Conservation (phyloP, 495 filamentous ascomycete species). For the Aspergillus sparsus region DNA sequence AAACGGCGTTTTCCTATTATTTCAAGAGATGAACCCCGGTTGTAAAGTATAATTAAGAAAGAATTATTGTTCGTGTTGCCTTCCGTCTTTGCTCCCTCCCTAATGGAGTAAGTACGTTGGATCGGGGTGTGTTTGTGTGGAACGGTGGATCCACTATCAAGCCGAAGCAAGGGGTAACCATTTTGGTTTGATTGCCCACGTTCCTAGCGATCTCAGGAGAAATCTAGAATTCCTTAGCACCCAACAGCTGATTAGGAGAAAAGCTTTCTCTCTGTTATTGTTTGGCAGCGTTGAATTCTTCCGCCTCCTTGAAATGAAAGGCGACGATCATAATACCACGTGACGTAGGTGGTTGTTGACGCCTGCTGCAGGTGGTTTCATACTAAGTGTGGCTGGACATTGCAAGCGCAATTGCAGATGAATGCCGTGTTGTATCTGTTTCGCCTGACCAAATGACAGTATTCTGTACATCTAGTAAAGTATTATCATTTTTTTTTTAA, state of each 20-base stretch:
- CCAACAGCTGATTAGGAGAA: background rate
- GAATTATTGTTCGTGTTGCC: no score
- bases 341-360: conserved; percentile 22
- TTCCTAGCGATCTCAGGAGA: conserved; percentile 2
- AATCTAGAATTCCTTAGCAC: background rate
- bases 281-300: background rate
- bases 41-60: no score
- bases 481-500: background rate
- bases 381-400: conserved; percentile 5
- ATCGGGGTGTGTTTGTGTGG: background rate
- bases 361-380: conserved; percentile 1
- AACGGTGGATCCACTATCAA: background rate
- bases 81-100: no score
- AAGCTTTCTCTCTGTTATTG: no score
- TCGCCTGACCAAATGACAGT: background rate
- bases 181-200: background rate
- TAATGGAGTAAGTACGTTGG: background rate
- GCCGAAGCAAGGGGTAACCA: conserved; percentile 16
- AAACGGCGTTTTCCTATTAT: background rate
- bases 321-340: conserved; percentile 18
- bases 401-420: background rate
- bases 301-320: conserved; percentile 16
- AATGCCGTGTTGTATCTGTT: conserved; percentile 5
- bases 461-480: background rate
- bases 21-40: no score